Percentiles rank a stretch among this genome's conserved stretches.
phyloP scores from a whole-genome alignment of 2,329 filamentous ascomycete species.

The Onygenales sp. region DNA sequence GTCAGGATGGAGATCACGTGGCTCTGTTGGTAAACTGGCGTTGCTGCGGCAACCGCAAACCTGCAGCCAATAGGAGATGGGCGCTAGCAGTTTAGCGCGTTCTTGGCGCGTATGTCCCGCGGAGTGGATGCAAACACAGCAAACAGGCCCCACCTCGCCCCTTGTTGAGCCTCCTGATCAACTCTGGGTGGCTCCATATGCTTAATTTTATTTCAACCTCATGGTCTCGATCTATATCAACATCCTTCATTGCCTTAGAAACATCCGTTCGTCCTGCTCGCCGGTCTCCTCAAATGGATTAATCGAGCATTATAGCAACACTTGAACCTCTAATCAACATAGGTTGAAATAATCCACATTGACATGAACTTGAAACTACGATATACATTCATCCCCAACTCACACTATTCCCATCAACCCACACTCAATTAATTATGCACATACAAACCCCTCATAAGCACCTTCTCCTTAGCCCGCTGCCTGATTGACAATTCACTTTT shows the following conservation, averaged over 20 bases:
- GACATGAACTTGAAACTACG: no score
- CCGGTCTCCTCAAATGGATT: no score
- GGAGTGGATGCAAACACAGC: neutral
- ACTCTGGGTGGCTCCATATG: neutral
- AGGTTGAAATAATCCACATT: no score
- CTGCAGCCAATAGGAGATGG: neutral
- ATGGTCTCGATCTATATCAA: neutral
- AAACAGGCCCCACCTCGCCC: neutral
- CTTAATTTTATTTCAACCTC: neutral
- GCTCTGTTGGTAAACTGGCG: conserved; percentile 8
- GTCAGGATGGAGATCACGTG: neutral
- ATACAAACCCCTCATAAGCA: no score
- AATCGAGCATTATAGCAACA: no score
- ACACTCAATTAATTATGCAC: no score
- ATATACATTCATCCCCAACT: no score
- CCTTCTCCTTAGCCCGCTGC: no score
- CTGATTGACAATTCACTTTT: no score
- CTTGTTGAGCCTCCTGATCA: neutral
- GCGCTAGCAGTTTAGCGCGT: neutral
- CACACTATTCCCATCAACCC: no score
- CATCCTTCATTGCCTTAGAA: neutral
- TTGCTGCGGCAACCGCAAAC: conserved; percentile 7
- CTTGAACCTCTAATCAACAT: no score
- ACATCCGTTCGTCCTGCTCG: neutral
- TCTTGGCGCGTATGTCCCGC: no score